These are phyloP conservation scores for Brasilioporus rufonigricans DNA, from an alignment of 768 basidiomycete genomes.

Conservation along the genomic window DNA sequence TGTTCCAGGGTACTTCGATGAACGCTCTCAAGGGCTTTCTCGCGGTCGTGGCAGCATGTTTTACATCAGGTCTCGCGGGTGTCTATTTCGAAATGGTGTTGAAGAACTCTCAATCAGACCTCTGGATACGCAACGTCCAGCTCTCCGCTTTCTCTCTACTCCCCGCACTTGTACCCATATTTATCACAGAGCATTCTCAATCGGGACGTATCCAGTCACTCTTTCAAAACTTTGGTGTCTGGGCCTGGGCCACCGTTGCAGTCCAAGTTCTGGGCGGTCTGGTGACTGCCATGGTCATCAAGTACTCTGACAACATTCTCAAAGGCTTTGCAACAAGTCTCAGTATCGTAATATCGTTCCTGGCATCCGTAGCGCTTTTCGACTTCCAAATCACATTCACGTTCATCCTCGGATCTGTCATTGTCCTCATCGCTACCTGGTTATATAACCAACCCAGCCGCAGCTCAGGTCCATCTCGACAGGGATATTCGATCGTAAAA, in stretches of 20 bases:
- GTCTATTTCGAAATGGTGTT: constrained; percentile 99
- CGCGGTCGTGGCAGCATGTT: constrained; percentile 87
- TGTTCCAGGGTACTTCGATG: constrained; percentile 57
- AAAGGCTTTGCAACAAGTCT: constrained; percentile 96
- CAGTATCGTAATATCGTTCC: constrained; percentile 92
- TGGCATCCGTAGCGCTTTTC: constrained; percentile 89
- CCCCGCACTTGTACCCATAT: constrained; percentile 78
- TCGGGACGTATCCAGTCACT: constrained; percentile 47
- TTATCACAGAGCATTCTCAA: constrained; percentile 48
- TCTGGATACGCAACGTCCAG: constrained; percentile 97
- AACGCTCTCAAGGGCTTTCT: constrained; percentile 81
- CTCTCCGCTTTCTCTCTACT: constrained; percentile 91
- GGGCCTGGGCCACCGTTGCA: constrained; percentile 89
- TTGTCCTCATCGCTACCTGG: constrained; percentile 89
- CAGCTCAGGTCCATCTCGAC: constrained; percentile 32
- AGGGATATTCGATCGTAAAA: constrained; percentile 29
- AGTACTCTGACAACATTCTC: constrained; percentile 88
- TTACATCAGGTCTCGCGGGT: constrained; percentile 93
- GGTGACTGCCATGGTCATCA: constrained; percentile 91
- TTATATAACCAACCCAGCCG: constrained; percentile 74
- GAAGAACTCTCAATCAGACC: constrained; percentile 83
- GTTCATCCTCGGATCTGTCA: constrained; percentile 78
- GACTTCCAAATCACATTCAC: constrained; percentile 82
- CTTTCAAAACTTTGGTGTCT: constrained; percentile 83
- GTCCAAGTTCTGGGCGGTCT: constrained; percentile 92